Evolutionary conservation across 2,329 filamentous ascomycete species (phyloP).

Genomic region (Claviceps lovelessii): DNA sequence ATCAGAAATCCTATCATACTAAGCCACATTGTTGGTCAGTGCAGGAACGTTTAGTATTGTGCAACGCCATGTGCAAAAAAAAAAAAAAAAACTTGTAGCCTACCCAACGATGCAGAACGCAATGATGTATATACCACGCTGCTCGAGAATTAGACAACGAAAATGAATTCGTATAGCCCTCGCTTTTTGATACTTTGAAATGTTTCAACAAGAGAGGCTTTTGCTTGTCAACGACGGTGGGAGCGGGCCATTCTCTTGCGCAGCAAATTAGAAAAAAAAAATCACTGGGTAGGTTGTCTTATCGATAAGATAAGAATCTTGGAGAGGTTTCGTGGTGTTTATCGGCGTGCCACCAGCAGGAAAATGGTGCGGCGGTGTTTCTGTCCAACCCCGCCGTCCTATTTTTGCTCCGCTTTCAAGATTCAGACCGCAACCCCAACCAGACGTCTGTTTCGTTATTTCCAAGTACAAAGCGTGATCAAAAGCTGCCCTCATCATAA

Average conservation of each 20-base stretch:
- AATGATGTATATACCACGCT: slow-evolving; percentile 23
- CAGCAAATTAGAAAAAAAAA: slow-evolving; percentile 1
- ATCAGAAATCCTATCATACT: slow-evolving; percentile 22
- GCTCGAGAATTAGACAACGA: too few species aligned
- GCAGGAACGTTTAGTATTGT: background rate
- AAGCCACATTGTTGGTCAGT: background rate
- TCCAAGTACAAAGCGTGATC: background rate
- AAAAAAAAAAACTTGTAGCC: slow-evolving; percentile 8
- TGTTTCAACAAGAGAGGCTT: background rate
- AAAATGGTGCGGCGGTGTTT: too few species aligned
- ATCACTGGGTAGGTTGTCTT: background rate
- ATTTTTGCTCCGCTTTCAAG: too few species aligned
- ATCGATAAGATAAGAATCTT: slow-evolving; percentile 2
- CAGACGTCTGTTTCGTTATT: too few species aligned
- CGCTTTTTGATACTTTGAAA: background rate
- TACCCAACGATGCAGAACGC: slow-evolving; percentile 22
- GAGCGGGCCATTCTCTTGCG: background rate
- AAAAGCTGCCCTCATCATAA: too few species aligned
- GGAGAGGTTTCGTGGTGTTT: background rate
- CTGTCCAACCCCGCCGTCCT: too few species aligned
- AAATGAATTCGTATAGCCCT: background rate
- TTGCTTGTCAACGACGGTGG: background rate
- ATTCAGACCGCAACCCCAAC: too few species aligned
- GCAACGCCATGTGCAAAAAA: background rate
- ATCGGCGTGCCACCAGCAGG: too few species aligned